phyloP scores from a whole-genome alignment of 1,284 basidiomycete species.

The Rhodotorula sp. region DNA sequence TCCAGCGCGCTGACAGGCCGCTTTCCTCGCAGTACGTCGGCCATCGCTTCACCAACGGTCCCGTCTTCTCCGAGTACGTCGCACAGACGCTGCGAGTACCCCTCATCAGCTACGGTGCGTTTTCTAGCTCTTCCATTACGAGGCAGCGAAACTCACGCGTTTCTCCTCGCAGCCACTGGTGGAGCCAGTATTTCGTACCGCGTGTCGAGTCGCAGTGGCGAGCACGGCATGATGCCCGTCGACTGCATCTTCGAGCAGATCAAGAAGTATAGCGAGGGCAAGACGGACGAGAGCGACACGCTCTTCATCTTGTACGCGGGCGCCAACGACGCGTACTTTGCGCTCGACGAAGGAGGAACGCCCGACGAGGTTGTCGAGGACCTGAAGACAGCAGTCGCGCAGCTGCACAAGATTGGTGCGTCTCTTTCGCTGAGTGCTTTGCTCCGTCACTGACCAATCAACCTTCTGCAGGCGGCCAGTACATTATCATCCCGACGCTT shows the following conservation, averaged over 20 bases:
- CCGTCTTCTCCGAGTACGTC: conserved; percentile 21
- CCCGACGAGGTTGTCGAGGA: conserved; percentile 16
- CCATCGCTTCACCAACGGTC: conserved; percentile 28
- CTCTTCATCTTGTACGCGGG: conserved; percentile 25
- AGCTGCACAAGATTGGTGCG: conserved; percentile 20
- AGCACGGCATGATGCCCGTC: conserved; percentile 23
- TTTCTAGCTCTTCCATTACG: neutral
- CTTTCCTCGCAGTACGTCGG: conserved; percentile 15
- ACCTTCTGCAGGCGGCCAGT: conserved; percentile 9
- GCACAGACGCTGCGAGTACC: conserved; percentile 17
- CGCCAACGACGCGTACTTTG: conserved; percentile 28
- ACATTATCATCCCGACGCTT: conserved; percentile 23
- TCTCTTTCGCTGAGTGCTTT: neutral
- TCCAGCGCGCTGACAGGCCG: neutral
- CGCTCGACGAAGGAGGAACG: conserved; percentile 9
- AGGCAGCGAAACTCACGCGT: neutral
- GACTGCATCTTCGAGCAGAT: conserved; percentile 31
- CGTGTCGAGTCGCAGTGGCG: conserved; percentile 15
- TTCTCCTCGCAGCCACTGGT: conserved; percentile 9
- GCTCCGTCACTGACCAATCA: neutral
- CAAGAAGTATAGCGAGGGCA: conserved; percentile 22
- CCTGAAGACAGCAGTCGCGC: conserved; percentile 7
- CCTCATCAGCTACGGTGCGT: conserved; percentile 17
- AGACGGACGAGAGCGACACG: conserved; percentile 25
- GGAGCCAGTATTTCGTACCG: conserved; percentile 23